Evolutionary conservation across 352 stramenopile species (phyloP), one percentile per base, ranked within the genome.

Genomic region (Phytophthora constricta): DNA sequence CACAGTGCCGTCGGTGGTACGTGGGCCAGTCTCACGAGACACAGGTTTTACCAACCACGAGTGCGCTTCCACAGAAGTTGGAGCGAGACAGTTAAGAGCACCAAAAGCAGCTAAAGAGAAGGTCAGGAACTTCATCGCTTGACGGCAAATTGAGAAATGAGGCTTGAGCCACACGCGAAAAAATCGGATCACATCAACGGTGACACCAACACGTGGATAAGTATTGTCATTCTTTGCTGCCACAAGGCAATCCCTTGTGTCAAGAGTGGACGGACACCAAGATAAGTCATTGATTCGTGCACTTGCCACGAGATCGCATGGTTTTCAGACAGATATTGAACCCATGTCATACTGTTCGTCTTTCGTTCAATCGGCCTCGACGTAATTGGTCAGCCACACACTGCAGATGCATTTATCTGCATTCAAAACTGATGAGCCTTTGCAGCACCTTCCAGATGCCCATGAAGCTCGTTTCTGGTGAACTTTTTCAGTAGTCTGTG

Each of bases 41-140:
- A 84, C 71, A 43, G 79, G 76, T 39, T 83, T 76, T 7, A 72
- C 61, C 25, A 85, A 63, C 65, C 66, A 87, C 47, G 76, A 84
- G 62, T 87, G 76, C 1, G 70, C 76, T 8, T 79, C 53, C 14
- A 66, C 58, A 2, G 52, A 65, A 17, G 7, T 16, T 45, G 50
- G 34, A 14, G 31, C 2, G n/a, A 62, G 8, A n/a, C 41, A 61
- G 47, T 41, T 23, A 13, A 66, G 49, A 47, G 31, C 48, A 5
- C 14, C 14, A 14, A 58, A 1, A n/a, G 19, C 41, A 17, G 50
- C 20, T 13, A 58, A 19, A 9, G n/a, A 25, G 31, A 48, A 62
- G n/a, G 57, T 42, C 13, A 67, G 57, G 51, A 72, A 39, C 64
- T 71, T 71, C 58, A 72, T 72, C 33, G 23, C 28, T 17, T 58